phyloP scores from a whole-genome alignment of 2,329 filamentous ascomycete genomes.

The Aaosphaeria pasadenensis region DNA sequence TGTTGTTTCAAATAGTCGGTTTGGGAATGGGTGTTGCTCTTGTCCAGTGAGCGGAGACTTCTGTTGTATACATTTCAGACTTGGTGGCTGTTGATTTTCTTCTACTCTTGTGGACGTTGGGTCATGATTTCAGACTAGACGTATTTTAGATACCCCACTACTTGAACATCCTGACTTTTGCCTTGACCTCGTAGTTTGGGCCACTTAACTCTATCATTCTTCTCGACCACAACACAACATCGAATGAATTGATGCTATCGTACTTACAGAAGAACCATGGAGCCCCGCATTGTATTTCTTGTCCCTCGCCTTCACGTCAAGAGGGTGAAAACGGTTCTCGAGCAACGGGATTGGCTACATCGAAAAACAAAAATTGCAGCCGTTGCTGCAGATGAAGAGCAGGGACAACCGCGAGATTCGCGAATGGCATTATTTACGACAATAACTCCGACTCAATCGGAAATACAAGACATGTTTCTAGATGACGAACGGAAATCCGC shows the following conservation, averaged over 20 bases:
- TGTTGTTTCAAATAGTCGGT: constrained; percentile 65
- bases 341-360: constrained; percentile 25
- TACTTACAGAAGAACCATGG: neutral
- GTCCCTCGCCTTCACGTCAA: constrained; percentile 37
- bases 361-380: constrained; percentile 24
- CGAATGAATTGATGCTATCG: too few species aligned
- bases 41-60: too few species aligned
- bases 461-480: too few species aligned
- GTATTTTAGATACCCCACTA: neutral
- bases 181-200: too few species aligned
- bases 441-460: neutral
- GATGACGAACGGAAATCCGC: neutral
- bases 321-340: constrained; percentile 37
- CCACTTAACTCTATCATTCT: too few species aligned
- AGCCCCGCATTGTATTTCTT: constrained; percentile 10
- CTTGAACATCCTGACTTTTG: neutral
- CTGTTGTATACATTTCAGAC: too few species aligned
- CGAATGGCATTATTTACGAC: constrained; percentile 22
- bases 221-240: too few species aligned
- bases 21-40: neutral
- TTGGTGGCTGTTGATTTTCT: too few species aligned
- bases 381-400: neutral
- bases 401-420: neutral
- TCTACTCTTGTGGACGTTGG: too few species aligned
- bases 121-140: too few species aligned